A percentile compares a stretch with the other conserved stretches of the same genome.
Evolutionary conservation across 257 asterid species (phyloP).

Genomic region (Nicotiana paniculata): DNA sequence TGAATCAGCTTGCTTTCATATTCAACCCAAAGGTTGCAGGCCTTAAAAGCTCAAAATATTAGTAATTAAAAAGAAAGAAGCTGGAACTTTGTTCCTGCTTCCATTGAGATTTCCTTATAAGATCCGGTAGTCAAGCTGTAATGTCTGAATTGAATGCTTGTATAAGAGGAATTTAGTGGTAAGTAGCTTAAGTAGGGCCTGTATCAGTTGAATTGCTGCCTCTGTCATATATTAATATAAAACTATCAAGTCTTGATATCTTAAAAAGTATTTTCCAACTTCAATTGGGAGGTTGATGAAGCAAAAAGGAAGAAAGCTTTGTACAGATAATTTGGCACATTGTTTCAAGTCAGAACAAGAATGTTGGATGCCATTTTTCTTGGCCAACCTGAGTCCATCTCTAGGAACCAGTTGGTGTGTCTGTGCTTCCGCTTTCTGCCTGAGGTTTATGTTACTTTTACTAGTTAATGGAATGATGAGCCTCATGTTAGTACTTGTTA

Average conservation of each 20-base stretch:
- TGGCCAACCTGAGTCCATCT: background rate
- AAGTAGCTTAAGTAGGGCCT: background rate
- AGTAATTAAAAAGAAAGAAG: too few species aligned
- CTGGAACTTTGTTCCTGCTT: background rate
- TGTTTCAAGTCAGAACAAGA: background rate
- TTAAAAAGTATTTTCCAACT: background rate
- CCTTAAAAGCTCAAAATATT: too few species aligned
- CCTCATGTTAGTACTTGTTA: background rate
- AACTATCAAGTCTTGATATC: background rate
- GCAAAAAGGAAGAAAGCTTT: background rate
- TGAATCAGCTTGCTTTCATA: too few species aligned
- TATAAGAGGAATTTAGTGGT: background rate
- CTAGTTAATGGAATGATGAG: background rate
- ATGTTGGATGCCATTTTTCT: background rate
- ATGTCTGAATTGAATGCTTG: background rate
- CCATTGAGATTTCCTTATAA: background rate
- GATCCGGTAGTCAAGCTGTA: background rate
- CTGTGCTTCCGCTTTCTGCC: background rate
- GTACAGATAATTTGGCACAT: too few species aligned
- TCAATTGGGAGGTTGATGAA: background rate
- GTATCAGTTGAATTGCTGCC: background rate
- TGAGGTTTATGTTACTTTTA: background rate
- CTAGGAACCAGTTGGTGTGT: background rate
- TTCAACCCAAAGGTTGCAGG: too few species aligned
- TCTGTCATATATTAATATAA: background rate